These are phyloP conservation scores for Madurella mycetomatis DNA, from an alignment of 2,329 filamentous ascomycete species.

Conservation along the genomic window DNA sequence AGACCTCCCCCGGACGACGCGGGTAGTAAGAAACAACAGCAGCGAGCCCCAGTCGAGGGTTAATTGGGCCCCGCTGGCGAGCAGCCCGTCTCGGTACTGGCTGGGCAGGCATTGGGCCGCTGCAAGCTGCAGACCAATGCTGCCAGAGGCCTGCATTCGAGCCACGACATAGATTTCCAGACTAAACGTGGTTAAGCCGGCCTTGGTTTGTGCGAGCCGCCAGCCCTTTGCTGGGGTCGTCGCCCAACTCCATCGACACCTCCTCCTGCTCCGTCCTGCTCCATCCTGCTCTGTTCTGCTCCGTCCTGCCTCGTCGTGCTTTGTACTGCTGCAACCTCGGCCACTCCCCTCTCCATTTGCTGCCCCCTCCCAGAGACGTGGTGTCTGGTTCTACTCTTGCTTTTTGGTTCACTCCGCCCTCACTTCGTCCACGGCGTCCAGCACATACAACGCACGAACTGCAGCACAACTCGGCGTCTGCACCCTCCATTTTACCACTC, in stretches of 20 bases:
- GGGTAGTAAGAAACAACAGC: constrained; percentile 18
- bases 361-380: not conserved
- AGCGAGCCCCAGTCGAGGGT: constrained; percentile 14
- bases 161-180: constrained; percentile 37
- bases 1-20: constrained; percentile 6
- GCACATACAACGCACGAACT: constrained; percentile 15
- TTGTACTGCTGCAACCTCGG: constrained; percentile 16
- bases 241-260: constrained; percentile 21
- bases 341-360: constrained; percentile 2
- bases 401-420: not conserved
- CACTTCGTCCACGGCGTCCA: constrained; percentile 13
- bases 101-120: constrained; percentile 30
- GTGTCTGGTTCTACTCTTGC: constrained; percentile 3
- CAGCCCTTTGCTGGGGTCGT: constrained; percentile 21
- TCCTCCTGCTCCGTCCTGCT: constrained; percentile 11
- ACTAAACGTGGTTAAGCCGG: constrained; percentile 33
- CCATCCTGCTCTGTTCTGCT: constrained; percentile 4
- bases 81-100: constrained; percentile 26
- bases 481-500: constrained; percentile 7
- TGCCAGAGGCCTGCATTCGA: constrained; percentile 37
- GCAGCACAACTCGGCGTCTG: constrained; percentile 8
- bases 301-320: constrained; percentile 10
- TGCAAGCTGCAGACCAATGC: constrained; percentile 31
- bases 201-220: constrained; percentile 24
- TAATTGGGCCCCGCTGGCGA: constrained; percentile 25